These are phyloP conservation scores for Phytophthora sp. DNA, from an alignment of 352 stramenopile genomes.

Conservation along the genomic window DNA sequence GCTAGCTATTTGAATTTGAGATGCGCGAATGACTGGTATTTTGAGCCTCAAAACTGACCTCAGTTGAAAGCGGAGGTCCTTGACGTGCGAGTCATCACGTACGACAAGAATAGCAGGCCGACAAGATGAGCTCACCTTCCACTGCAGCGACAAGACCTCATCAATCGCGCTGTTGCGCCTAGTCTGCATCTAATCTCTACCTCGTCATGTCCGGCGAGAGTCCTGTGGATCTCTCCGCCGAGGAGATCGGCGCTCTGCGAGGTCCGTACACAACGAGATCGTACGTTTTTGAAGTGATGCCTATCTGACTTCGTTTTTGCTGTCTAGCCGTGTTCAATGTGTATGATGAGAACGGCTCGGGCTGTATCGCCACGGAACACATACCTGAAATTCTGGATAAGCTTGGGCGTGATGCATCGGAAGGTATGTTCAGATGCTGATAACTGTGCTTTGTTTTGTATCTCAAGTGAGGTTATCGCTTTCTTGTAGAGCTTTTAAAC, in stretches of 20 bases:
- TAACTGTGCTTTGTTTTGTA: background rate
- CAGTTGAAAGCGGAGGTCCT: background rate
- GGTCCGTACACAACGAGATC: too few relatives aligned
- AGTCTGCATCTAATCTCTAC: conserved; percentile 11
- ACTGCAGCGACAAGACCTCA: background rate
- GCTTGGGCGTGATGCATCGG: conserved; percentile 65
- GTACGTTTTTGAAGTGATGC: background rate
- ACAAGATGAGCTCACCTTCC: too few relatives aligned
- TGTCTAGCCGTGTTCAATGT: conserved; percentile 87
- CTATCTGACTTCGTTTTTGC: conserved; percentile 1
- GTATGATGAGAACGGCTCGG: conserved; percentile 69
- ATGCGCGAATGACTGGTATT: conserved; percentile 19
- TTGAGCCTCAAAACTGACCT: conserved; percentile 24
- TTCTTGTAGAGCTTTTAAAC: conserved; percentile 61
- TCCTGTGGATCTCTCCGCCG: conserved; percentile 60
- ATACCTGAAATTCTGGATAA: conserved; percentile 81
- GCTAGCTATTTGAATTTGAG: conserved; percentile 19
- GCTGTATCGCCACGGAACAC: conserved; percentile 67
- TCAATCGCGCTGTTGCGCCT: conserved; percentile 2
- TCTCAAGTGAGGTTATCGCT: background rate
- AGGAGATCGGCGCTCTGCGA: conserved; percentile 74
- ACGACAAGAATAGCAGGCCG: conserved; percentile 31
- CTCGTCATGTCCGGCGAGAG: conserved; percentile 30
- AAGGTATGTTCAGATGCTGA: conserved; percentile 43
- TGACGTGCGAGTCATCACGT: background rate